Conservation (phyloP, 805 yeast genomes). For the Cephaloascus fragrans region DNA sequence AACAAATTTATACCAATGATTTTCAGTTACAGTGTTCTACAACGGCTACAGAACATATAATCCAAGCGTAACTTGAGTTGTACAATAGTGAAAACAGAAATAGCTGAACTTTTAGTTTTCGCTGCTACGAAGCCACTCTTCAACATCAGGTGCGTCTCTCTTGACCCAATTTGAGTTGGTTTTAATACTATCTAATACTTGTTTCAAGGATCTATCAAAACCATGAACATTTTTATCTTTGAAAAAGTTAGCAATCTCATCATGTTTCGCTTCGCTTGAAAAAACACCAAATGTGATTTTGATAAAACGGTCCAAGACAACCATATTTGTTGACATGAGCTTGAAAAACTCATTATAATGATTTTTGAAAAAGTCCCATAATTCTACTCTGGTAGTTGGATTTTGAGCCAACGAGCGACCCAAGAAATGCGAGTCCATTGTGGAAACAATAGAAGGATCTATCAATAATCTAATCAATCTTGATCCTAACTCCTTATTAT, state of each 20-base stretch:
- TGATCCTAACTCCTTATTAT: conserved; percentile 23
- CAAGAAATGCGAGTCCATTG: conserved; percentile 51
- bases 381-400: conserved; percentile 25
- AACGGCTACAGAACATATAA: too few species aligned
- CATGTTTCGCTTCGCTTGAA: conserved; percentile 21
- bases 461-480: conserved; percentile 28
- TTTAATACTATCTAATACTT: conserved; percentile 45
- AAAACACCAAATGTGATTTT: conserved; percentile 21
- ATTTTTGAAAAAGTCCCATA: conserved; percentile 40
- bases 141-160: conserved; percentile 32
- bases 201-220: conserved; percentile 47
- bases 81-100: too few species aligned
- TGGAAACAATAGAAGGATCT: conserved; percentile 34
- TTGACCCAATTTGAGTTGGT: conserved; percentile 41
- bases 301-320: conserved; percentile 38
- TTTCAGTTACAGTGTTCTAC: too few species aligned
- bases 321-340: conserved; percentile 38
- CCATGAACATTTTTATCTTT: conserved; percentile 37
- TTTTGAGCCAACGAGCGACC: conserved; percentile 38
- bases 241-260: conserved; percentile 34
- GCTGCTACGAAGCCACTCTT: conserved; percentile 41
- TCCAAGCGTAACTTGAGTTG: too few species aligned
- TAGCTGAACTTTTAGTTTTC: too few species aligned
- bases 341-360: conserved; percentile 36
- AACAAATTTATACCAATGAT: too few species aligned